Evolutionary conservation across 192 early-diverging fungal genomes (phyloP).

Genomic region (Backusella psychrophila): DNA sequence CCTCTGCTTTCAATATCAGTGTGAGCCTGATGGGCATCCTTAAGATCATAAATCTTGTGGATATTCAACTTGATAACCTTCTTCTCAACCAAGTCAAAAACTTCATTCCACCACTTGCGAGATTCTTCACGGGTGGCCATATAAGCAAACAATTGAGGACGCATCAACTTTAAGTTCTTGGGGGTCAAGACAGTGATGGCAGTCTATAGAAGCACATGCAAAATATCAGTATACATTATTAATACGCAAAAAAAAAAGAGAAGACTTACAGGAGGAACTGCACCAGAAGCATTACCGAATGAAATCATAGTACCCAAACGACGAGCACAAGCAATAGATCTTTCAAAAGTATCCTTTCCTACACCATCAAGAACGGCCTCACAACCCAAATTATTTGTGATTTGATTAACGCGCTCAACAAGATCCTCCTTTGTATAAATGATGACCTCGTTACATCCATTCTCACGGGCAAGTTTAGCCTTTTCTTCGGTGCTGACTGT

Average conservation of each 20-base stretch:
- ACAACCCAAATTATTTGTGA: slow-evolving; percentile 75
- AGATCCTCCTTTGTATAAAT: slow-evolving; percentile 68
- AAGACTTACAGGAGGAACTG: slow-evolving; percentile 61
- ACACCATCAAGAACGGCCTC: slow-evolving; percentile 89
- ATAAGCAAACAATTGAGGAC: slow-evolving; percentile 76
- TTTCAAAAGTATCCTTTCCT: slow-evolving; percentile 82
- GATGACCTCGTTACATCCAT: slow-evolving; percentile 76
- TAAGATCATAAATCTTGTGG: slow-evolving; percentile 73
- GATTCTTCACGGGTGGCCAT: slow-evolving; percentile 67
- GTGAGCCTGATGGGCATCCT: slow-evolving; percentile 75
- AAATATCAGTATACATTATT: background rate
- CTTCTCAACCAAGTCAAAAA: slow-evolving; percentile 59
- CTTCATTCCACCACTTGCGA: slow-evolving; percentile 50
- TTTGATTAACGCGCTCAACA: slow-evolving; percentile 62
- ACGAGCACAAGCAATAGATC: slow-evolving; percentile 60
- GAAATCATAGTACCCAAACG: slow-evolving; percentile 73
- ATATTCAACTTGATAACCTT: slow-evolving; percentile 66
- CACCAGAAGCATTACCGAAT: slow-evolving; percentile 91
- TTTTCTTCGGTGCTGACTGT: slow-evolving; percentile 77
- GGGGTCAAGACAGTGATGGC: slow-evolving; percentile 46
- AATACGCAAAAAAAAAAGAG: background rate
- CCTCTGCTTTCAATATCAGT: slow-evolving; percentile 70
- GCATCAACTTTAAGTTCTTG: slow-evolving; percentile 72
- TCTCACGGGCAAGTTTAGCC: slow-evolving; percentile 53
- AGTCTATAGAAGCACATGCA: slow-evolving; percentile 9